phyloP scores from a whole-genome alignment of 768 basidiomycete species.

The Lactifluus volemus region DNA sequence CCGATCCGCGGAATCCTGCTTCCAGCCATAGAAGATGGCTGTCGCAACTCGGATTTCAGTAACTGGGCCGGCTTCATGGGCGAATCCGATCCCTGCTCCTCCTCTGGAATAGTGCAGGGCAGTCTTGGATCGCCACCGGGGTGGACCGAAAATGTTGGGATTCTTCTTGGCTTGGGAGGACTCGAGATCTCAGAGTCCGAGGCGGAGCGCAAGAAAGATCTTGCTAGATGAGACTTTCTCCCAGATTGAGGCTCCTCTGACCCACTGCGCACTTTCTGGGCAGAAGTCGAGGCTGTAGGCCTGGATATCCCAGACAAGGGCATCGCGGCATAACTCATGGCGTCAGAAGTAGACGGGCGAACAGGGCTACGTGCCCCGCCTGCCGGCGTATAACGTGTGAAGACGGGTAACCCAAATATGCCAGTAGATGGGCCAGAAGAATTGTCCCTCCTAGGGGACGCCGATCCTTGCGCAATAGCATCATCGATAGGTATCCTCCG shows the following conservation, averaged over 20 bases:
- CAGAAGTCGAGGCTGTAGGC: not conserved
- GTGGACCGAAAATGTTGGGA: slow-evolving; percentile 10
- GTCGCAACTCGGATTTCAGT: slow-evolving; percentile 21
- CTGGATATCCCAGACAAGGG: not conserved
- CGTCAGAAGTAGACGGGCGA: not conserved
- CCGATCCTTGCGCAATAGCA: slow-evolving; percentile 8
- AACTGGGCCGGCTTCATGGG: slow-evolving; percentile 3
- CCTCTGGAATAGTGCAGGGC: slow-evolving; percentile 16
- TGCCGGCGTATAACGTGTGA: slow-evolving; percentile 7
- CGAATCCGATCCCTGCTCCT: slow-evolving; percentile 1
- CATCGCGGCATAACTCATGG: not conserved
- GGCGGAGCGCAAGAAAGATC: slow-evolving; percentile 9
- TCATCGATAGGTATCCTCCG: slow-evolving; percentile 17
- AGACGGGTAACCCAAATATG: slow-evolving; percentile 17
- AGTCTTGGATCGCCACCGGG: not conserved
- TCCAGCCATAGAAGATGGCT: slow-evolving; percentile 24
- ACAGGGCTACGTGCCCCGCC: slow-evolving; percentile 9
- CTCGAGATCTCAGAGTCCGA: slow-evolving; percentile 18
- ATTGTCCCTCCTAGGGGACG: slow-evolving; percentile 4
- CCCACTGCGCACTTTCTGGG: slow-evolving; percentile 9
- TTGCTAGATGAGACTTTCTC: not conserved
- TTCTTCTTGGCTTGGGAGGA: slow-evolving; percentile 2
- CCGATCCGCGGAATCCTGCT: slow-evolving; percentile 31
- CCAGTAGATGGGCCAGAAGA: slow-evolving; percentile 1
- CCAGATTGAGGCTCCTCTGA: slow-evolving; percentile 16